These are phyloP conservation scores for Aureobasidium sp. DNA, from an alignment of 2,329 filamentous ascomycete species.

Conservation along the genomic window DNA sequence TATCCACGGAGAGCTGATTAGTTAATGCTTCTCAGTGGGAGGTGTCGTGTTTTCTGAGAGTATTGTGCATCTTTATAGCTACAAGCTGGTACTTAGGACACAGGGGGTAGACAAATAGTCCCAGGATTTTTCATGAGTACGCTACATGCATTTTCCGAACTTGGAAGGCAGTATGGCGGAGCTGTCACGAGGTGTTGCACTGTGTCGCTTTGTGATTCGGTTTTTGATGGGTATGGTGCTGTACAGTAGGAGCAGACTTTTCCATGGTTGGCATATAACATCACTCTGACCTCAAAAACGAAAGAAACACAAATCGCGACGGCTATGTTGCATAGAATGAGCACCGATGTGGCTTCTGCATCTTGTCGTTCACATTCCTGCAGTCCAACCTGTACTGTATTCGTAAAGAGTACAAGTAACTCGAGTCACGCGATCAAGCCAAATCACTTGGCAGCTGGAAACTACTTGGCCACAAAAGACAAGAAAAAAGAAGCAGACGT, in stretches of 20 bases:
- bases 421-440: not conserved
- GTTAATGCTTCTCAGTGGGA: no score
- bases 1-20: no score
- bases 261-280: not conserved
- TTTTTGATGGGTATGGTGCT: not conserved
- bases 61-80: no score
- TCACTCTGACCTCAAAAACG: not conserved
- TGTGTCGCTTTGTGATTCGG: no score
- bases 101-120: no score
- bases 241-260: not conserved
- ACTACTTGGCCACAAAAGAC: not conserved
- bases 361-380: not conserved
- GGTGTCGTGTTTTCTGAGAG: no score
- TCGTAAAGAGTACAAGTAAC: not conserved
- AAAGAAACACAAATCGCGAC: not conserved
- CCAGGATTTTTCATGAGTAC: not conserved
- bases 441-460: slow-evolving; percentile 5
- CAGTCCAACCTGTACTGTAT: not conserved
- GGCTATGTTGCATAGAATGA: not conserved
- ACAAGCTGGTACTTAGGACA: no score
- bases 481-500: not conserved
- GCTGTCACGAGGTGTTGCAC: not conserved
- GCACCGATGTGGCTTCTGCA: not conserved
- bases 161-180: not conserved
- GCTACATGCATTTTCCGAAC: not conserved